Percentiles rank a stretch among this genome's conserved stretches.
Evolutionary conservation across 1,284 basidiomycete species (phyloP).

Genomic region (Boletus subluridellus): DNA sequence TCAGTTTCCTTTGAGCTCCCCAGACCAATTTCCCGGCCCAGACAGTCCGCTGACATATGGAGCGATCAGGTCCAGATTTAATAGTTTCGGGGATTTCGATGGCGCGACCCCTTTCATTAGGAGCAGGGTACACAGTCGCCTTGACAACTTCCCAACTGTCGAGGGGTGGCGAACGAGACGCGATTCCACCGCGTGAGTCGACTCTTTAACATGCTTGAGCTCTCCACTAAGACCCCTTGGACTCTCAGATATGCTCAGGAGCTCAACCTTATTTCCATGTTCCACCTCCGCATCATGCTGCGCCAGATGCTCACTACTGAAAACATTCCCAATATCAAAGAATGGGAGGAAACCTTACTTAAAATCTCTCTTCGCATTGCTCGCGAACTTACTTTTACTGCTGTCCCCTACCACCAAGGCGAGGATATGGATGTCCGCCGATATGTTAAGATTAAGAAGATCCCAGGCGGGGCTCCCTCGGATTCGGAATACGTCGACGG

Average conservation of each 20-base stretch:
- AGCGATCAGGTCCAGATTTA: slow-evolving; percentile 54
- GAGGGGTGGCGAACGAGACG: slow-evolving; percentile 78
- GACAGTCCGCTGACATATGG: slow-evolving; percentile 56
- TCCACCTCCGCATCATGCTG: slow-evolving; percentile 84
- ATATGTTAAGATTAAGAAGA: slow-evolving; percentile 98
- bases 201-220: not conserved
- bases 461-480: slow-evolving; percentile 87
- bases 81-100: slow-evolving; percentile 68
- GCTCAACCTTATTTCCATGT: slow-evolving; percentile 80
- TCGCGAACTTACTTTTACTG: slow-evolving; percentile 70
- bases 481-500: slow-evolving; percentile 98
- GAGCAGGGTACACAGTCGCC: slow-evolving; percentile 73
- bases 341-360: slow-evolving; percentile 85
- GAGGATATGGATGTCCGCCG: slow-evolving; percentile 94
- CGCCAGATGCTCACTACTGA: slow-evolving; percentile 82
- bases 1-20: slow-evolving; percentile 75
- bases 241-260: slow-evolving; percentile 68
- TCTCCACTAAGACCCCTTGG: slow-evolving; percentile 4
- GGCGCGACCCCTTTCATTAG: slow-evolving; percentile 70
- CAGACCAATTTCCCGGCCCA: slow-evolving; percentile 49
- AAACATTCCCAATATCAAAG: slow-evolving; percentile 68
- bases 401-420: slow-evolving; percentile 70
- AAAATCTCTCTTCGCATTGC: slow-evolving; percentile 78
- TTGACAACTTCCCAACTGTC: slow-evolving; percentile 53
- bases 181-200: slow-evolving; percentile 75